Base-by-base conservation (phyloP, 331 rosid species). In the Ulmus americana region DNA sequence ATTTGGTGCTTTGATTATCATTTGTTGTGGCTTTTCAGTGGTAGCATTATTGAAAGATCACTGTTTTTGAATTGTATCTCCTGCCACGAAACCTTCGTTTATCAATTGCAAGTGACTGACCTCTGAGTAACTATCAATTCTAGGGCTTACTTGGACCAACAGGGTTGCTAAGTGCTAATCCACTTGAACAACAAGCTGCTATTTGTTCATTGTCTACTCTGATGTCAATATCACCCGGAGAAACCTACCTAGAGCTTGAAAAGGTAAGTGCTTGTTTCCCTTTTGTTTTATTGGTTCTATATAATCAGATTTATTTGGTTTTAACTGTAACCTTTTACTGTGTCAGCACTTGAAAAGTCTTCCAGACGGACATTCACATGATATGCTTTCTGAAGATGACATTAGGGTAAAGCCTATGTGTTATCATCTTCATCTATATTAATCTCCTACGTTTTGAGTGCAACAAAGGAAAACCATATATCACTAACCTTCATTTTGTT, bases 191-290 rank as follows among this genome's bases (percentile, higher is more conserved):
- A 64, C 70, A 77, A 70, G 95, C 98, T 54, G 91, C 98, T 10
- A 76, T 89, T 68, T 87, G 75, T 14, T 75, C 88, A n/a, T 78
- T 94, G 59, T 87, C 80, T 67, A 83, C 87, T 59, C 78, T 89
- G 78, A 94, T 94, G 95, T 73, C 95, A 45, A 77, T 94, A 68
- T 72, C 76, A 70, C 98, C 98, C 41, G 79, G 83, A 74, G 97
- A 89, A 76, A 81, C 88, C n/a, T 84, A 88, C 76, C 14, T 44
- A 44, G 95, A 94, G 76, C 87, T 92, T 80, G 97, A 92, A 65
- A 82, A 82, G 91, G 97, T 89, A 61, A 44, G 51, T 56, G 60
- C 61, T 63, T 74, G 53, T 57, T 54, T 72, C 15, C 46, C 40
- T 59, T 55, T 75, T 8, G 42, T 74, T 51, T 61, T 41, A 50